Percentiles rank a stretch among this genome's conserved stretches.
These are phyloP conservation scores for Avena sativa DNA, from an alignment of 176 grass and related monocot species.

Conservation along the genomic window DNA sequence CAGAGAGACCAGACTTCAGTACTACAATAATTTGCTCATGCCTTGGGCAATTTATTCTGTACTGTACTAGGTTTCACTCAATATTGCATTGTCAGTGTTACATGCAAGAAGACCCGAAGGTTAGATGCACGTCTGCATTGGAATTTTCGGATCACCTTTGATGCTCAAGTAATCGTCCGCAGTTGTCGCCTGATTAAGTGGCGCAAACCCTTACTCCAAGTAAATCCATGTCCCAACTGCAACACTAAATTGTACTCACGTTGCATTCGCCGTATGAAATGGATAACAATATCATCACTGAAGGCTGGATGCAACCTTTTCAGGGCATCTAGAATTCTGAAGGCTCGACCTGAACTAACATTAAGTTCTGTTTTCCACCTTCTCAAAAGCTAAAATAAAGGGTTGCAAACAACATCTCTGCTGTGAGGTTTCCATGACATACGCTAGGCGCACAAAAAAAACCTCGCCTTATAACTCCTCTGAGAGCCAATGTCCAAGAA, in stretches of 20 bases:
- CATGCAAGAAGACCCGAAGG: constrained; percentile 35
- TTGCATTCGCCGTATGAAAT: background rate
- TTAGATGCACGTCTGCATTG: constrained; percentile 42
- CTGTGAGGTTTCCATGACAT: background rate
- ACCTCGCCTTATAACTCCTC: background rate
- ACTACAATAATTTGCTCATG: background rate
- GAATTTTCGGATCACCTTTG: background rate
- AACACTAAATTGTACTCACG: background rate
- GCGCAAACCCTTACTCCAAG: constrained; percentile 51
- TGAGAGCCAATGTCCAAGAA: background rate
- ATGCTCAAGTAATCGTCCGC: constrained; percentile 33
- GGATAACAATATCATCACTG: background rate
- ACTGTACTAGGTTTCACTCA: background rate
- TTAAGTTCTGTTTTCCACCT: background rate
- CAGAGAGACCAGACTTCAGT: background rate
- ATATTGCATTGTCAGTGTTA: background rate
- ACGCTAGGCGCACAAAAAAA: constrained; percentile 1
- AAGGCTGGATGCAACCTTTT: constrained; percentile 46
- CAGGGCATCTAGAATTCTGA: constrained; percentile 40
- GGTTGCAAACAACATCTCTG: background rate
- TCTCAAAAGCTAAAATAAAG: background rate
- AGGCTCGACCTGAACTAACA: background rate
- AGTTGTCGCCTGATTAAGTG: background rate
- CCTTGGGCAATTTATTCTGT: background rate
- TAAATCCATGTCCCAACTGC: constrained; percentile 32